These are phyloP conservation scores for Drechslera avenae DNA, from an alignment of 2,329 filamentous ascomycete species.

Conservation along the genomic window DNA sequence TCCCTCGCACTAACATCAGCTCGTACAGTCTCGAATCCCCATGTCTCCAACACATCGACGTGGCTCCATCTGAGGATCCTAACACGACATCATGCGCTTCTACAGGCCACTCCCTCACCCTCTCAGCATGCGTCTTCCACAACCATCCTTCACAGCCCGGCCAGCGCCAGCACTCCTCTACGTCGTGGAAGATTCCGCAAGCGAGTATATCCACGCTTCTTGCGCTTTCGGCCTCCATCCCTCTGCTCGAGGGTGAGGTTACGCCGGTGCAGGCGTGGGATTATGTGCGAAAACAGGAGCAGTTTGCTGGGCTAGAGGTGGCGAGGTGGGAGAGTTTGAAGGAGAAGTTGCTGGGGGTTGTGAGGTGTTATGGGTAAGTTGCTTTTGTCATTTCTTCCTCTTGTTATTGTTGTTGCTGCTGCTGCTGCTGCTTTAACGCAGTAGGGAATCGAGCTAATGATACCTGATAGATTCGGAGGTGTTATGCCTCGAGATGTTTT, in stretches of 20 bases:
- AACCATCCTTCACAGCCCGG: constrained; percentile 14
- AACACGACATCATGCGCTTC: constrained; percentile 5
- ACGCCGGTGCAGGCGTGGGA: constrained; percentile 50
- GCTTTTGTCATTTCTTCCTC: constrained; percentile 1
- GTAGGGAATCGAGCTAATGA: constrained; percentile 6
- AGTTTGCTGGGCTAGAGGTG: constrained; percentile 28
- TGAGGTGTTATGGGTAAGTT: constrained; percentile 40
- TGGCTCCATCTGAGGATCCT: neutral
- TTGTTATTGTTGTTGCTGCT: neutral
- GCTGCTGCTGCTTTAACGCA: no score
- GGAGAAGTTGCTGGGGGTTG: constrained; percentile 28
- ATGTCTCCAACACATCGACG: constrained; percentile 40
- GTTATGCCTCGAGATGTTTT: constrained; percentile 23
- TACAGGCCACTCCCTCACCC: constrained; percentile 40
- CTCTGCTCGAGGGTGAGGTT: constrained; percentile 31
- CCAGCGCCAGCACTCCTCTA: neutral
- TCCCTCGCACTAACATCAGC: neutral
- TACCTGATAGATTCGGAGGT: constrained; percentile 18
- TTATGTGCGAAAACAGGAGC: constrained; percentile 32
- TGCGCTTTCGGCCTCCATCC: constrained; percentile 23
- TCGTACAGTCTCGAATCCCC: constrained; percentile 40
- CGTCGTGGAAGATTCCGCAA: constrained; percentile 23
- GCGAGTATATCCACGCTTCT: constrained; percentile 28
- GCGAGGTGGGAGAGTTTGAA: constrained; percentile 29
- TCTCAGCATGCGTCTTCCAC: constrained; percentile 36